Percentiles rank a stretch among this genome's conserved stretches.
These are phyloP conservation scores for Schoenoplectus tabernaemontani DNA, from an alignment of 202 grass and related monocot species.

Conservation along the genomic window DNA sequence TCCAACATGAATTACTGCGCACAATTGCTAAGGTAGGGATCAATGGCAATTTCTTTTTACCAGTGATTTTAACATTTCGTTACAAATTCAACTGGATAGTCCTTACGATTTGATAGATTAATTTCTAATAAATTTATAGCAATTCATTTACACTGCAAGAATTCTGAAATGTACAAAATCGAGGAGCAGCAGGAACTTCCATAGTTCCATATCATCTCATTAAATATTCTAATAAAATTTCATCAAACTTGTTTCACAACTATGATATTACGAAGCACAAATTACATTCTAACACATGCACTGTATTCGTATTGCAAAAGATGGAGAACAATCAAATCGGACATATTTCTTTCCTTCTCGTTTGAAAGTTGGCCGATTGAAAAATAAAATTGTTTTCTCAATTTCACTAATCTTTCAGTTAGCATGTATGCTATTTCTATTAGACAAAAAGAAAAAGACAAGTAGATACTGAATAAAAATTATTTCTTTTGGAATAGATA, in stretches of 20 bases:
- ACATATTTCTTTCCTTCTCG: no score
- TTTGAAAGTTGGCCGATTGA: no score
- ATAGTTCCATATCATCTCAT: background rate
- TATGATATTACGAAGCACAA: no score
- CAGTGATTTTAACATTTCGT: background rate
- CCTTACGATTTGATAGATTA: background rate
- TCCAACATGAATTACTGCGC: background rate
- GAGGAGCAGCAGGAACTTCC: background rate
- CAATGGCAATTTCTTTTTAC: background rate
- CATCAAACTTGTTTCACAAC: background rate
- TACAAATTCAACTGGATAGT: background rate
- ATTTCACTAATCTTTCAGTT: no score
- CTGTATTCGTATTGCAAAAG: no score
- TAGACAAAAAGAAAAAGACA: no score
- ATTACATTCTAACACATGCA: background rate
- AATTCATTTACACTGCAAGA: background rate
- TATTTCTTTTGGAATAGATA: no score
- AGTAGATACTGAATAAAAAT: no score
- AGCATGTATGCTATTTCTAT: no score
- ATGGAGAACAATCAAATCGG: no score
- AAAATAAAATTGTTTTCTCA: no score
- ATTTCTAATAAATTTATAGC: background rate
- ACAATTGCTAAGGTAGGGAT: background rate
- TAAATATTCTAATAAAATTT: background rate
- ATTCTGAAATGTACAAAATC: background rate